Base-by-base conservation (phyloP, 2,329 filamentous ascomycete genomes). In the Fusarium vanettenii region DNA sequence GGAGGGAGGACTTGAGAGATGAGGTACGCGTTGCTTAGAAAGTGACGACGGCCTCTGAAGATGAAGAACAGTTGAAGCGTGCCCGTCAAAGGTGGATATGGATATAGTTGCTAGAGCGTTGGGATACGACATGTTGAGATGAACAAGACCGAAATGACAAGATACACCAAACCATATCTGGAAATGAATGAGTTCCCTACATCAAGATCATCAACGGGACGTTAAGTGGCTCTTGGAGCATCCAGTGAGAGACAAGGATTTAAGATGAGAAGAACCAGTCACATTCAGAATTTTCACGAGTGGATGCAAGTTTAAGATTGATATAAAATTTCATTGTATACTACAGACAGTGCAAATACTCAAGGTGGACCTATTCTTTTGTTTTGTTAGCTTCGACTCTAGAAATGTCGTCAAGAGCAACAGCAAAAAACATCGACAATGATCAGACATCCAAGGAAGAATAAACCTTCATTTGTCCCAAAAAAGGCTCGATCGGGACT, bases 361-460 rank as follows among this genome's bases (percentile, higher is more conserved):
- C n/a, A 3, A 56, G n/a, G 52, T 35, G 20, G 52, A 22, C 31
- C 31, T 35, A 16, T 41, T 64, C 72, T 74, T 74, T 72, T 67
- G 37, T 65, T 66, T 33, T 62, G 74, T 81, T 78, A 79, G 80
- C 78, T 70, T 73, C 27, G 45, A 52, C 50, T 48, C 60, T 29
- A 61, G 43, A 63, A 39, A 57, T 20, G 56, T 29, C 25, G 43
- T 50, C 37, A 66, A 71, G 69, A 75, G 39, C 65, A 67, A 64
- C 70, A 66, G 66, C 57, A 41, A 57, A 56, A 68, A 56, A 55
- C 60, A 59, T 45, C 39, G 73, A 80, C 75, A 81, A 79, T 78
- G 74, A 85, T 92, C 90, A 92, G 91, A 93, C 92, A 93, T 93
- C 92, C 91, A 93, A 93, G 91, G 91, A 93, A 93, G 91, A 81